A percentile compares a stretch with the other conserved stretches of the same genome.
These are phyloP conservation scores for Hura crepitans DNA, from an alignment of 441 rosid genomes.

Conservation along the genomic window DNA sequence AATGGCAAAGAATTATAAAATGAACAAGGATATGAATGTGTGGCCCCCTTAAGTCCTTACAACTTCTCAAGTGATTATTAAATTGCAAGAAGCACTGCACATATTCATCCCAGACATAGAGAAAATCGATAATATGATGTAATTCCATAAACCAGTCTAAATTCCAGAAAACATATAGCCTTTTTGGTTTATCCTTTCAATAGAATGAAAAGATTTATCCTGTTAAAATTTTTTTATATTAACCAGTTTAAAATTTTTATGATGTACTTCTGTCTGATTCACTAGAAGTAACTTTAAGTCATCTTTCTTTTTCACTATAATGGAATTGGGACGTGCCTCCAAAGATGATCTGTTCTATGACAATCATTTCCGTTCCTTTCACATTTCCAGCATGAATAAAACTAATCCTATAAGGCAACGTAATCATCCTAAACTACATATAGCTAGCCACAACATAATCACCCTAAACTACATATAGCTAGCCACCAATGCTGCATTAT, in stretches of 20 bases:
- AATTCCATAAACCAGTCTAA: background rate
- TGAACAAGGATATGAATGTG: background rate
- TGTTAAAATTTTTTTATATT: background rate
- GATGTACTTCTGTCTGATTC: background rate
- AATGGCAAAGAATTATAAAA: background rate
- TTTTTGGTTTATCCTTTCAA: background rate
- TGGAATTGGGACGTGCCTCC: background rate
- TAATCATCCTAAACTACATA: background rate
- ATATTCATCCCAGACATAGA: background rate
- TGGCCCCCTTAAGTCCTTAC: background rate
- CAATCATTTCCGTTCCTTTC: background rate
- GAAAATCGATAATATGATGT: too few species aligned
- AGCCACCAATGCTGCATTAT: background rate
- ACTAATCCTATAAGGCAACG: background rate
- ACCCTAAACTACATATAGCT: background rate
- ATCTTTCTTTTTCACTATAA: background rate
- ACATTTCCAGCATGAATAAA: background rate
- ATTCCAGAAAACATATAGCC: background rate
- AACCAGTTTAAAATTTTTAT: background rate
- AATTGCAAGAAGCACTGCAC: background rate
- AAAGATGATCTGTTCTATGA: background rate
- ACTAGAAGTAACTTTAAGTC: background rate
- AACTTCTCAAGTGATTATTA: slow-evolving; percentile 4
- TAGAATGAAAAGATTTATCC: background rate
- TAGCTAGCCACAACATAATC: background rate